phyloP scores from a whole-genome alignment of 768 basidiomycete species.

The Coprinopsis sp. region DNA sequence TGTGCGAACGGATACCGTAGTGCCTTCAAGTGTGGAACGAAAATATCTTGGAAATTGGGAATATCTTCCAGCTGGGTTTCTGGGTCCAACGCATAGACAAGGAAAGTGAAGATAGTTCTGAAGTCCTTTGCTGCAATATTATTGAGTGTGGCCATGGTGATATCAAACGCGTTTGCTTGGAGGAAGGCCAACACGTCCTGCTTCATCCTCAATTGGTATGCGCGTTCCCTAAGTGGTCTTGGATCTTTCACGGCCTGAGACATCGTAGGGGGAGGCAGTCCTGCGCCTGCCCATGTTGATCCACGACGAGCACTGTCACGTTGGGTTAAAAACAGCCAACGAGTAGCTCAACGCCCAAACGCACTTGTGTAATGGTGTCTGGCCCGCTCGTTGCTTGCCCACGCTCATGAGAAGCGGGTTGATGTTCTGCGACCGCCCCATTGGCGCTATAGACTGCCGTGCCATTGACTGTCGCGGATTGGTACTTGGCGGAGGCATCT shows the following conservation, averaged over 20 bases:
- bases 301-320: constrained; percentile 66
- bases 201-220: constrained; percentile 71
- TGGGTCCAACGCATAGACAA: constrained; percentile 70
- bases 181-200: constrained; percentile 75
- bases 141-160: constrained; percentile 60
- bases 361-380: constrained; percentile 73
- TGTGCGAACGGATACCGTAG: constrained; percentile 79
- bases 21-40: constrained; percentile 67
- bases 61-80: too few species aligned
- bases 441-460: too few species aligned
- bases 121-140: constrained; percentile 88
- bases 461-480: constrained; percentile 67
- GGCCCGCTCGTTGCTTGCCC: constrained; percentile 59
- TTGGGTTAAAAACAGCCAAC: constrained; percentile 2
- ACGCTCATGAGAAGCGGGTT: constrained; percentile 70
- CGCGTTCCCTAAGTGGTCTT: constrained; percentile 71
- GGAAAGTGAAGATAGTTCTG: constrained; percentile 75
- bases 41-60: constrained; percentile 74
- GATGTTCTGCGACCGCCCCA: constrained; percentile 60
- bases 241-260: constrained; percentile 65
- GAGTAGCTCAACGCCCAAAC: too few species aligned
- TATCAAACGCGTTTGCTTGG: constrained; percentile 58
- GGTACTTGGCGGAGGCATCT: constrained; percentile 37
- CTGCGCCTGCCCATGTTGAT: constrained; percentile 64
- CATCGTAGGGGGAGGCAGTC: constrained; percentile 43